Conservation (phyloP, 2,329 filamentous ascomycete species). For the Alternaria conjuncta region DNA sequence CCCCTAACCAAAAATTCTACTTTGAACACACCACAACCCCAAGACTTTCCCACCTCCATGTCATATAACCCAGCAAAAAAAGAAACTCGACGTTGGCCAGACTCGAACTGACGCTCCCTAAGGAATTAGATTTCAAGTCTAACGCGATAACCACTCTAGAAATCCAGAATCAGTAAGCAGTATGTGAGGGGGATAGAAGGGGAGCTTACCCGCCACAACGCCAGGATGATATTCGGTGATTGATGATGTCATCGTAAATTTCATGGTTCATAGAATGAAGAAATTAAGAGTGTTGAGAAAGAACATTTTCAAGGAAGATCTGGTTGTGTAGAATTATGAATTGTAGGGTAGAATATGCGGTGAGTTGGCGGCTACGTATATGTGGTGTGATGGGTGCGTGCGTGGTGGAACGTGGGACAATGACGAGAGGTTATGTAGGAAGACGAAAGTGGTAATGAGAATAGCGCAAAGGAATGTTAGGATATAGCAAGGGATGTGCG, state of each 20-base stretch:
- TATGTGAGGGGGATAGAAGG: background rate
- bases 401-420: background rate
- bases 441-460: background rate
- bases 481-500: background rate
- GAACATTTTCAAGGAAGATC: no score
- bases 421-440: background rate
- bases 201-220: constrained; percentile 33
- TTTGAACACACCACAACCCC: no score
- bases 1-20: no score
- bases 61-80: background rate
- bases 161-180: background rate
- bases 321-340: background rate
- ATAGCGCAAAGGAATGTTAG: background rate
- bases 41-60: background rate
- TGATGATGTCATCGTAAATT: background rate
- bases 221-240: constrained; percentile 5
- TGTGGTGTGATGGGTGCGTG: background rate
- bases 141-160: constrained; percentile 46
- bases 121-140: constrained; percentile 50
- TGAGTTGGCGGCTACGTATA: background rate
- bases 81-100: constrained; percentile 39
- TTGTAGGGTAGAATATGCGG: background rate
- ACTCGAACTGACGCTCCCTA: constrained; percentile 47
- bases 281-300: no score
- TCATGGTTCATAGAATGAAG: background rate